These are phyloP conservation scores for Podospora tetraspora DNA, from an alignment of 495 filamentous ascomycete genomes.

Conservation along the genomic window DNA sequence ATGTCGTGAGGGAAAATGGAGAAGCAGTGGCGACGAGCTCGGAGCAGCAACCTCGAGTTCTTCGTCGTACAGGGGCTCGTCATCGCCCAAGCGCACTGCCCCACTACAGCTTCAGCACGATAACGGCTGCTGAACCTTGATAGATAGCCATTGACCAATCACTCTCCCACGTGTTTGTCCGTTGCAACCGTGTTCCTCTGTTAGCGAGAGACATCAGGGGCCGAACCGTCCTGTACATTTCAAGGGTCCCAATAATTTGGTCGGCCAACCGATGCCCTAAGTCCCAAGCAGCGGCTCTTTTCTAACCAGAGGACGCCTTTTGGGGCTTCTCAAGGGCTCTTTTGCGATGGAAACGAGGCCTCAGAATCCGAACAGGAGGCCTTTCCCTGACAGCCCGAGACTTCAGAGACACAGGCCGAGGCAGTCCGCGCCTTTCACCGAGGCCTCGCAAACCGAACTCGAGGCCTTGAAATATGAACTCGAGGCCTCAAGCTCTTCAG, in stretches of 20 bases:
- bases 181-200: background rate
- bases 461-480: too few species aligned
- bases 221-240: background rate
- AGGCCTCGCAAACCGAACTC: too few species aligned
- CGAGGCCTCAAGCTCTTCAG: background rate
- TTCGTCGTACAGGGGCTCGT: background rate
- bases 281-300: background rate
- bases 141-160: slow-evolving; percentile 25
- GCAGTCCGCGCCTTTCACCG: too few species aligned
- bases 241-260: too few species aligned
- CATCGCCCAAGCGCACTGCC: background rate
- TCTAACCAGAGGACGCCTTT: too few species aligned
- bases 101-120: background rate
- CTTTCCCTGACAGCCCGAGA: background rate
- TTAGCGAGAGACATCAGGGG: background rate
- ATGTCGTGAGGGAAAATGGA: background rate
- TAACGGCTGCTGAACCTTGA: background rate
- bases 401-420: background rate
- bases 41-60: background rate
- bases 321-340: background rate
- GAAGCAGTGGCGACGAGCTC: background rate
- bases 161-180: slow-evolving; percentile 19
- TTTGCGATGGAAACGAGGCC: background rate
- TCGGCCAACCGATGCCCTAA: background rate
- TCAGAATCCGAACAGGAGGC: background rate